Percentiles rank a stretch among this genome's conserved stretches.
Evolutionary conservation across 768 basidiomycete species (phyloP).

Genomic region (Rhodosporidiobolus sp.): DNA sequence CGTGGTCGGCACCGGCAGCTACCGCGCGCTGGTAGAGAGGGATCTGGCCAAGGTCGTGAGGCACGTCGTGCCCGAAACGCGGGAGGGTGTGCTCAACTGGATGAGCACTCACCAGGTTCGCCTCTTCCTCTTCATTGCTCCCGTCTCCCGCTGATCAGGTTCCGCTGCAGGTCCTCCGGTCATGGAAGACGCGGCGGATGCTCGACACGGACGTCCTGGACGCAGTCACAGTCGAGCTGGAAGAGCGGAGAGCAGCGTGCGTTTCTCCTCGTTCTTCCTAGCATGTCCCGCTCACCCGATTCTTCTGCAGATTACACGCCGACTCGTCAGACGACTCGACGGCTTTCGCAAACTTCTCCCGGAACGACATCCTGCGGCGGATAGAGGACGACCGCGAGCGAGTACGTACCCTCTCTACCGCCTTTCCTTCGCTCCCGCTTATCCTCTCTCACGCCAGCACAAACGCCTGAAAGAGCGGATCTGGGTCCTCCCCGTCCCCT

Average conservation of each 20-base stretch:
- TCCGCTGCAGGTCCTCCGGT: conserved; percentile 37
- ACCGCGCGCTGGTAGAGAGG: conserved; percentile 46
- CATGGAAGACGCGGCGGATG: conserved; percentile 40
- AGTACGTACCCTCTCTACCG: conserved; percentile 38
- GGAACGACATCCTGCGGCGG: conserved; percentile 50
- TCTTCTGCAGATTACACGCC: background rate
- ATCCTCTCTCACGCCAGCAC: conserved; percentile 44
- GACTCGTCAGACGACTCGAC: background rate
- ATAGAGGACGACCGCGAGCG: conserved; percentile 55
- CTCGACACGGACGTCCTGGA: conserved; percentile 35
- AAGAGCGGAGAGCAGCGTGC: conserved; percentile 25
- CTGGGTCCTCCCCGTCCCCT: conserved; percentile 53
- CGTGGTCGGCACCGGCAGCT: conserved; percentile 12
- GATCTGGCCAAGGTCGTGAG: conserved; percentile 49
- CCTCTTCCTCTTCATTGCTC: background rate
- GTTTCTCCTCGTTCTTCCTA: background rate
- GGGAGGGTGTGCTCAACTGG: conserved; percentile 52
- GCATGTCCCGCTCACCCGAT: background rate
- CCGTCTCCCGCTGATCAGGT: conserved; percentile 43
- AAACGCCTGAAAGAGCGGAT: conserved; percentile 53
- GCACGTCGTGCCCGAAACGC: conserved; percentile 48
- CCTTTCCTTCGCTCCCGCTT: background rate
- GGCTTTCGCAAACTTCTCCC: conserved; percentile 47
- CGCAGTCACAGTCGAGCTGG: conserved; percentile 20
- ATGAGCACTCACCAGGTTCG: conserved; percentile 51